Evolutionary conservation across 83 land plant species (phyloP).

Genomic region (Isoetes engelmannii): DNA sequence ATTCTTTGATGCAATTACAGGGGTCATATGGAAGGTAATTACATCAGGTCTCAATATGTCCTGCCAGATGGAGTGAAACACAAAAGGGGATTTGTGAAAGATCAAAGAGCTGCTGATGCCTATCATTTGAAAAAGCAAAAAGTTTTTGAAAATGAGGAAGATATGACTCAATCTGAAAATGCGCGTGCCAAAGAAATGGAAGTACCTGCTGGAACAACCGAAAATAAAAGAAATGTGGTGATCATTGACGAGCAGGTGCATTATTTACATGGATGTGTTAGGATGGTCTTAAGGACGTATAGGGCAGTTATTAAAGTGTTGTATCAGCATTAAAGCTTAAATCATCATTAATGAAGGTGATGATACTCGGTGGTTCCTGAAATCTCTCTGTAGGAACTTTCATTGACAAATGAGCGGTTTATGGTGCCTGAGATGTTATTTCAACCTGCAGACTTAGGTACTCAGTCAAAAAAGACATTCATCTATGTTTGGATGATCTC

Average conservation of each 20-base stretch:
- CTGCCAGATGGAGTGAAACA: conserved; percentile 89
- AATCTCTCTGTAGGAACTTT: conserved; percentile 54
- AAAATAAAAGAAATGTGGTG: conserved; percentile 16
- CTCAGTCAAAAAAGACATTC: not conserved
- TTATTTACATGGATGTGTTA: not conserved
- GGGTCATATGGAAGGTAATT: conserved; percentile 52
- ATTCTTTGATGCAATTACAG: conserved; percentile 25
- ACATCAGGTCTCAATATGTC: conserved; percentile 63
- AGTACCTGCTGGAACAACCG: conserved; percentile 25
- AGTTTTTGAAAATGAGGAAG: not conserved
- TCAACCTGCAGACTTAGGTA: conserved; percentile 94
- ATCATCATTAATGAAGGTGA: no score
- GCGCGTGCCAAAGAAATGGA: conserved; percentile 16
- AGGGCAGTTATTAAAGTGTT: no score
- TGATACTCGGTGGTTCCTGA: no score
- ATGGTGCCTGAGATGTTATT: conserved; percentile 99
- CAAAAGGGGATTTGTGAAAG: conserved; percentile 74
- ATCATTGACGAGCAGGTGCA: conserved; percentile 34
- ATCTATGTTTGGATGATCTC: not conserved
- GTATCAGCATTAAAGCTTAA: no score
- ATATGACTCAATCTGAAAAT: not conserved
- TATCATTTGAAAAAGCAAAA: not conserved
- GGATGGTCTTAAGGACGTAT: not conserved
- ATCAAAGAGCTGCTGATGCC: conserved; percentile 1
- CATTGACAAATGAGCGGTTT: conserved; percentile 91